Evolutionary conservation across 106 monocot species (phyloP), one percentile per base, ranked within the genome.

Genomic region (Acorus gramineus): DNA sequence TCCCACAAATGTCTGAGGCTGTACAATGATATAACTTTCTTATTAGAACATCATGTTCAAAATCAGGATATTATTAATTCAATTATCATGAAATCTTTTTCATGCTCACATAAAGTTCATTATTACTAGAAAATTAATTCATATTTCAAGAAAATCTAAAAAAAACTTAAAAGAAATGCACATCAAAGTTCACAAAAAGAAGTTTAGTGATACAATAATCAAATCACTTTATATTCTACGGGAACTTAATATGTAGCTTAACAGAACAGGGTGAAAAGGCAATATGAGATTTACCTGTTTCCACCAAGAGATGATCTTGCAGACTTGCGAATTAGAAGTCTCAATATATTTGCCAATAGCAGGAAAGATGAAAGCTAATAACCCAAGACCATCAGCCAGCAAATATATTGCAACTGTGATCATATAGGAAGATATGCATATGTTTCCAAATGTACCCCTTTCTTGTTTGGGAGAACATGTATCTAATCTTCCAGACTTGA

Each of bases 281-380:
- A 28, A 28, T 28, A 61, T 28, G 49, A 56, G 52, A 49, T 54
- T 57, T 81, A 84, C 88, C 64, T 88, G 81, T 55, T 58, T 67
- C 81, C 78, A 88, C 88, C 88, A 88, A 14, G 88, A 73, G 46
- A 84, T 42, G 53, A 84, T 47, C 12, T 76, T 81, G 43, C 81
- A 88, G 46, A 70, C 44, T 49, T 3, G 14, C 73, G 75, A 88
- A 70, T 73, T 81, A 63, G 88, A 88, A 46, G 73, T 88, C 70
- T 88, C 88, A 28, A 88, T 61, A 43, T 76, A 88, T 44, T 62
- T 81, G 14, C n/a, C 76, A 47, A 76, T 56, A 2, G 81, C 75
- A 65, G 88, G 88, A 55, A 88, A 74, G 69, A 87, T 75, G 65
- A 84, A 87, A 47, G 84, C 53, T 60, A 80, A 72, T 56, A 76